Base-by-base conservation (phyloP, 2,329 filamentous ascomycete genomes). In the Aspergillus alliaceus region DNA sequence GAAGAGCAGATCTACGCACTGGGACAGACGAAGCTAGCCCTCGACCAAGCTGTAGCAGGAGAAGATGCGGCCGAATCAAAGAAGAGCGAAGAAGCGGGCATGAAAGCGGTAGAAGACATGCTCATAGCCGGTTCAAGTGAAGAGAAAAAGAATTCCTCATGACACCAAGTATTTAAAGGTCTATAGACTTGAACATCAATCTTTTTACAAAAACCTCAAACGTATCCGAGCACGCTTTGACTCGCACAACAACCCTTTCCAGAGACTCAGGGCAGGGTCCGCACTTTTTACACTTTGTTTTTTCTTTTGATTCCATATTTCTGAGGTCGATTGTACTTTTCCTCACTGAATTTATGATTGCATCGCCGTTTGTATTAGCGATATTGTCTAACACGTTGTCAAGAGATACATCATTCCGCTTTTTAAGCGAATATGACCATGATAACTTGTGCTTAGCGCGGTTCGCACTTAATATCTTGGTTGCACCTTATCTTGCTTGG, bases 1-100 rank as follows among this genome's bases (percentile, higher is more conserved):
- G 95, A 99, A 74, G 93, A 97, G 75, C 88, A 96, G 59, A 96
- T 99, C 52, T 90, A 93, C 75, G 89, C 90, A 46, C 86, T 97
- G 0, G 96, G 95, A 37, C 86, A 93, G 75, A 96, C 92, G 66
- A 99, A 99, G 79, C 82, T 99, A 56, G 90, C 91, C 68, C 85
- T 99, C 25, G 95, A 97, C 70, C 85, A 88, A 60, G 81, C 87
- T 57, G 86, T 91, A 27, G 84, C 85, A 7, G 88, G 86, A 1
- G 84, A 84, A 3, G 78, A 77, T 40, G 60, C 82, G 1, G 80
- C 79, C 15, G 85, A 83, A 25, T 79, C 75, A 2, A 80, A 80
- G 51, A 77, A 77, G 58, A 64, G 72, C 27, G 80, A 83, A 61
- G 78, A 77, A 31, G 80, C 79, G 51, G 81, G 78, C 1, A 77